Conservation (phyloP, 371 early-diverging fungal species). For the Lichtheimia hyalospora region DNA sequence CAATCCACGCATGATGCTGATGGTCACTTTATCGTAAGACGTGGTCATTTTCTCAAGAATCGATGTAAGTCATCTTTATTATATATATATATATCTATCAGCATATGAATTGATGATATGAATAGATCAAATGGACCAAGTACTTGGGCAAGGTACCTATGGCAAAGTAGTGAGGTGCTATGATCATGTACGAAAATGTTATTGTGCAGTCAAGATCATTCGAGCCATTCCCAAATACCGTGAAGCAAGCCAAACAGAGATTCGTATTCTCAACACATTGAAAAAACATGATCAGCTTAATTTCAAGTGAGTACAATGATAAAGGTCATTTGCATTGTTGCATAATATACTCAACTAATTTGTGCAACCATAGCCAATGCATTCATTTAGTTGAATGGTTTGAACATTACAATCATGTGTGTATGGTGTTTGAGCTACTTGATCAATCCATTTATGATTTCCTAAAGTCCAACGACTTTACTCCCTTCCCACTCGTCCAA, state of each 20-base stretch:
- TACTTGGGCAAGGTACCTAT: slow-evolving; percentile 96
- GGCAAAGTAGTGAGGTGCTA: slow-evolving; percentile 93
- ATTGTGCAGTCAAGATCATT: slow-evolving; percentile 82
- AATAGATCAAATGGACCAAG: slow-evolving; percentile 73
- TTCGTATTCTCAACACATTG: slow-evolving; percentile 80
- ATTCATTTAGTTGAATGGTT: slow-evolving; percentile 82
- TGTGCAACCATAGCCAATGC: slow-evolving; percentile 51
- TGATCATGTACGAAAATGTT: slow-evolving; percentile 61
- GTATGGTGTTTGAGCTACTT: slow-evolving; percentile 96
- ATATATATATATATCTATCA: neutral
- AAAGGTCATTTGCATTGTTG: too few relatives aligned
- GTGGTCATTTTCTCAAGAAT: slow-evolving; percentile 70
- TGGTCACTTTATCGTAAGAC: slow-evolving; percentile 85
- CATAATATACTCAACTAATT: neutral
- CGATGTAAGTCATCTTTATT: slow-evolving; percentile 59
- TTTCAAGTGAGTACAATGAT: slow-evolving; percentile 45
- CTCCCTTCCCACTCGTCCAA: slow-evolving; percentile 83
- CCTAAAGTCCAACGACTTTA: slow-evolving; percentile 86
- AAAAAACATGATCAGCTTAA: slow-evolving; percentile 77
- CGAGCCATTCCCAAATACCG: slow-evolving; percentile 93
- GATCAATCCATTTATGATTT: slow-evolving; percentile 92
- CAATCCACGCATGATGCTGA: slow-evolving; percentile 66
- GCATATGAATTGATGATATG: neutral
- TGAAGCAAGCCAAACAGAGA: slow-evolving; percentile 90
- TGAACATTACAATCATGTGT: slow-evolving; percentile 89